phyloP scores from a whole-genome alignment of 2,329 filamentous ascomycete species.

The Colletotrichum echinochloae region DNA sequence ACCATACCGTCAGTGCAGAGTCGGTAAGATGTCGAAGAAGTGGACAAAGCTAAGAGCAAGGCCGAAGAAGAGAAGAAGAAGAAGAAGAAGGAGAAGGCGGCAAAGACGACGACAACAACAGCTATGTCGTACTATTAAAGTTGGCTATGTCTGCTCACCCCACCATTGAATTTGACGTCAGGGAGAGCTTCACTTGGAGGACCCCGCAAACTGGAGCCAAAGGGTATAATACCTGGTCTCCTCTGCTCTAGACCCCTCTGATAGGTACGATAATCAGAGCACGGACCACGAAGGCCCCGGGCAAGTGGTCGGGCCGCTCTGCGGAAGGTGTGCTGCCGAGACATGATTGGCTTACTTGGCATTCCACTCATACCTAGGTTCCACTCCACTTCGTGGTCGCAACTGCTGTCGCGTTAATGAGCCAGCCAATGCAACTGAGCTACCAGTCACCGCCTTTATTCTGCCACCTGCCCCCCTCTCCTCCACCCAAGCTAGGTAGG shows the following conservation, averaged over 20 bases:
- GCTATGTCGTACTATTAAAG: slow-evolving; percentile 16
- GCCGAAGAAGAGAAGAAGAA: background rate
- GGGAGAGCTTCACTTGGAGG: slow-evolving; percentile 33
- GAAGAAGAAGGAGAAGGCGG: background rate
- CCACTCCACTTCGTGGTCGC: slow-evolving; percentile 18
- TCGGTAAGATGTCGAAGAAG: background rate
- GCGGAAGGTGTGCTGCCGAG: background rate
- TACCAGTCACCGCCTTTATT: slow-evolving; percentile 22
- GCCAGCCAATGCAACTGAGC: slow-evolving; percentile 23
- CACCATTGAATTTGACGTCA: slow-evolving; percentile 39
- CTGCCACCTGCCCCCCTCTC: slow-evolving; percentile 19
- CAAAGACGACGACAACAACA: slow-evolving; percentile 2
- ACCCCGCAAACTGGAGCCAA: slow-evolving; percentile 34
- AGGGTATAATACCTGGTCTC: background rate
- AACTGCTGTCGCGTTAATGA: slow-evolving; percentile 11
- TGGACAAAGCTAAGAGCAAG: background rate
- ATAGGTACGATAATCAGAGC: slow-evolving; percentile 18
- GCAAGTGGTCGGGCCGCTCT: slow-evolving; percentile 33
- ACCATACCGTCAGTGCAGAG: slow-evolving; percentile 24
- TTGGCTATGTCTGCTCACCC: slow-evolving; percentile 29
- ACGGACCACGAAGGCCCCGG: slow-evolving; percentile 24
- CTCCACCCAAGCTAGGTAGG: slow-evolving; percentile 2
- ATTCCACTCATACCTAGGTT: background rate
- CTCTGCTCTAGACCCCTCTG: slow-evolving; percentile 10
- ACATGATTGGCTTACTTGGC: slow-evolving; percentile 2